Base-by-base conservation (phyloP, 2,329 filamentous ascomycete species). In the Diaporthe sp. region DNA sequence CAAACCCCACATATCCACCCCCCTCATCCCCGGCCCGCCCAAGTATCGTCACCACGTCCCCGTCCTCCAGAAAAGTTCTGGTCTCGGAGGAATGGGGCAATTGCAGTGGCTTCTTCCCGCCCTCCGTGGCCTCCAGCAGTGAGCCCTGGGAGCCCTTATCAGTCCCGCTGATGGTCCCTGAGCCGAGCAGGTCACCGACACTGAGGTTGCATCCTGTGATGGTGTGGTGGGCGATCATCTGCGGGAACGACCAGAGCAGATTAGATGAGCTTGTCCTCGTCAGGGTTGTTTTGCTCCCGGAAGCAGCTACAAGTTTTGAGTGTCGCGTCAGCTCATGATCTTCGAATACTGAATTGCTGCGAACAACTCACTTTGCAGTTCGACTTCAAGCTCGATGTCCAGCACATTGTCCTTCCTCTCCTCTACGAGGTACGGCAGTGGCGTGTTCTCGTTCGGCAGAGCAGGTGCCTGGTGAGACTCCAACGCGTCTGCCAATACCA, bases 161-260 rank as follows among this genome's bases (percentile, higher is more conserved):
- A 3, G 71, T 47, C 1, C 71, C 71, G 44, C 71, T 73, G 20
- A 73, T 73, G 22, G 71, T 73, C 2, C 71, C 71, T 2, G 71
- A 73, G 31, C 71, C 71, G 28, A 73, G 71, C 28, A 73, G 31
- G 42, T 73, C 71, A 39, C 71, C 71, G 20, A 73, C 57, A 13
- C 49, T 65, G 22, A 73, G 71, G 34, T 73, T 73, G 25, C 71
- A 73, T 9, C 71, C 71, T 13, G 71, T 73, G 75, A 95, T 90
- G 3, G 93, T 92, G 82, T 97, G 94, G 83, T 97, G 94, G 0
- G 94, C 90, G 47, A 97, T 86, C 94, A 96, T 96, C 82, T 97
- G 95, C 0, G 93, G 90, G 85, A 95, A 97, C 0, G 94, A 96
- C 88, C 92, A 97, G 1, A 96, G 87, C 1, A 97, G 86, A 70